Evolutionary conservation across 495 filamentous ascomycete genomes (phyloP).

Genomic region (Echria macrotheca): DNA sequence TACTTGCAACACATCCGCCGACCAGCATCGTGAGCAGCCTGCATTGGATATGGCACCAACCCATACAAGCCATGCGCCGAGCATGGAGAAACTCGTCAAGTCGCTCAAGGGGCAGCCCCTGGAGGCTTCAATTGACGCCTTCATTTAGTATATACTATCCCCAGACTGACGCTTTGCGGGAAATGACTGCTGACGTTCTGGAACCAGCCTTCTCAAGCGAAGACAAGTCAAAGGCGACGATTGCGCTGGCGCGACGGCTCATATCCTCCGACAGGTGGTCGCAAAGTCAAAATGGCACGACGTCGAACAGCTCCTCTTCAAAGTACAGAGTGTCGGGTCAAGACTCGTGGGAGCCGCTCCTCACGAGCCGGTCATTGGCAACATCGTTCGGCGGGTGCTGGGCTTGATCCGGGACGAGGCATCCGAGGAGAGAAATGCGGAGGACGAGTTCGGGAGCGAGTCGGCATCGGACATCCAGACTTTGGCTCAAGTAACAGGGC

Average conservation of each 20-base stretch:
- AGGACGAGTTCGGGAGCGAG: constrained; percentile 49
- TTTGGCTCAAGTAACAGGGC: constrained; percentile 36
- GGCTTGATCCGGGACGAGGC: constrained; percentile 88
- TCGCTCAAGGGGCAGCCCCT: constrained; percentile 64
- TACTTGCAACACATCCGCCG: no score
- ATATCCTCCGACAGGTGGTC: constrained; percentile 78
- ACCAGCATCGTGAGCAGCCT: no score
- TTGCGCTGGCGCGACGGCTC: constrained; percentile 85
- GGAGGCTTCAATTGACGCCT: constrained; percentile 72
- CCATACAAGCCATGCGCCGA: constrained; percentile 53
- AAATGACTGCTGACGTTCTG: not conserved
- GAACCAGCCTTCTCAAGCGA: constrained; percentile 72
- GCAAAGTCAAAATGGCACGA: constrained; percentile 65
- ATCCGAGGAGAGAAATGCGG: constrained; percentile 68
- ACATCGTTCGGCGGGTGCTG: constrained; percentile 83
- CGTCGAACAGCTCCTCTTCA: constrained; percentile 68
- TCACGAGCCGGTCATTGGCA: constrained; percentile 84
- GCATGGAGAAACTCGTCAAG: constrained; percentile 68
- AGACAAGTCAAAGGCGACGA: constrained; percentile 81
- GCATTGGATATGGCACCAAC: constrained; percentile 41
- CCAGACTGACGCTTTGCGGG: not conserved
- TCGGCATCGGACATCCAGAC: constrained; percentile 28
- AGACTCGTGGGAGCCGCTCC: constrained; percentile 76
- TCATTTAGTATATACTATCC: constrained; percentile 60
- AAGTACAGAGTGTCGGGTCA: constrained; percentile 68